Conservation (phyloP, 169 alveolate species). For the Babesia sp. region DNA sequence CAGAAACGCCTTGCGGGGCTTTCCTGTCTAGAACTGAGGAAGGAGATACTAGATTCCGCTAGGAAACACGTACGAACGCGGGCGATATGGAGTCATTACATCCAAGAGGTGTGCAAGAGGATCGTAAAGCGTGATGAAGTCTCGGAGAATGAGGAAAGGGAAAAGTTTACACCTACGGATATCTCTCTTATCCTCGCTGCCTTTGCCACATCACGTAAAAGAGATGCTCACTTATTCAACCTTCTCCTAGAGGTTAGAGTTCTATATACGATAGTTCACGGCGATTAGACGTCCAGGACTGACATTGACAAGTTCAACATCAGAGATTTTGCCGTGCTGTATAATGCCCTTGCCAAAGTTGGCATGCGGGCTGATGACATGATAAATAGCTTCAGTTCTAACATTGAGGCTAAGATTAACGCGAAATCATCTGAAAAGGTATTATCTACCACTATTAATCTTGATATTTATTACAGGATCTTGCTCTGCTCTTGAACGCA, state of each 20-base stretch:
- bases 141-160: constrained; percentile 15
- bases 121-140: neutral
- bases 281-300: constrained; percentile 20
- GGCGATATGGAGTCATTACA: constrained; percentile 51
- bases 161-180: constrained; percentile 64
- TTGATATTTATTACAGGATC: constrained; percentile 31
- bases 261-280: neutral
- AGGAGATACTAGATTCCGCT: constrained; percentile 64
- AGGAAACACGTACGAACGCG: constrained; percentile 45
- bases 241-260: constrained; percentile 43
- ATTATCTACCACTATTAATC: neutral
- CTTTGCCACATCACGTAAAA: constrained; percentile 33
- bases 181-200: constrained; percentile 64
- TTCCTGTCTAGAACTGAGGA: constrained; percentile 58
- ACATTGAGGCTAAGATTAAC: constrained; percentile 21
- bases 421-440: constrained; percentile 69
- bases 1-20: constrained; percentile 66
- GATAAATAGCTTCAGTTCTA: constrained; percentile 40
- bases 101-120: constrained; percentile 57
- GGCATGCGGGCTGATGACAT: constrained; percentile 31
- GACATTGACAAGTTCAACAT: constrained; percentile 33
- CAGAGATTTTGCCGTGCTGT: constrained; percentile 62
- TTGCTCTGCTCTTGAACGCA: constrained; percentile 58
- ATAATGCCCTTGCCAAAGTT: constrained; percentile 55
- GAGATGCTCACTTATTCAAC: constrained; percentile 27